These are phyloP conservation scores for Crucihimalaya himalaica DNA, from an alignment of 345 rosid species.

Conservation along the genomic window DNA sequence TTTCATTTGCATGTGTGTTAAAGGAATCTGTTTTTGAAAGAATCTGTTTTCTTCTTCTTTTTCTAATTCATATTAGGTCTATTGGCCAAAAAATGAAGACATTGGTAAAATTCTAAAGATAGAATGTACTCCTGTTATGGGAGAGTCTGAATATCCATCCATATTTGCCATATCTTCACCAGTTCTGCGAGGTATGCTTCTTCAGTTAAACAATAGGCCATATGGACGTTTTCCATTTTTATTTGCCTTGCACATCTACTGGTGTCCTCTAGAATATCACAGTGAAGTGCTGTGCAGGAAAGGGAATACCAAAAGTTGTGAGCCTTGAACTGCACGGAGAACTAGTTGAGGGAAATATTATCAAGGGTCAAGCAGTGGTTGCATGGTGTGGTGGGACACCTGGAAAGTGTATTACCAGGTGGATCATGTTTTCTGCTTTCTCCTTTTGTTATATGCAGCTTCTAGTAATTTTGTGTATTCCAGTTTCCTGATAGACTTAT, in stretches of 20 bases:
- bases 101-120: conserved; percentile 76
- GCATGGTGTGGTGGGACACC: conserved; percentile 99
- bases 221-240: conserved; percentile 11
- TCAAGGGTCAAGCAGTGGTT: conserved; percentile 75
- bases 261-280: conserved; percentile 25
- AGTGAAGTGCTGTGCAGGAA: conserved; percentile 52
- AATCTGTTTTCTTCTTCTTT: conserved; percentile 12
- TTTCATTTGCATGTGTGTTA: conserved; percentile 10
- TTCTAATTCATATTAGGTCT: conserved; percentile 51
- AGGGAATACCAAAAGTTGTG: conserved; percentile 88
- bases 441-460: conserved; percentile 21
- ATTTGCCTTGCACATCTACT: background rate
- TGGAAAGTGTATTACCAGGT: conserved; percentile 95
- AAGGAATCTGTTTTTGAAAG: conserved; percentile 16
- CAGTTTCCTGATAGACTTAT: conserved; percentile 5
- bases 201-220: conserved; percentile 10
- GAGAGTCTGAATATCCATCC: conserved; percentile 70
- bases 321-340: conserved; percentile 86
- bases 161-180: conserved; percentile 83
- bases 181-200: conserved; percentile 68
- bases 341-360: conserved; percentile 73
- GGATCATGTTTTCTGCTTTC: conserved; percentile 21
- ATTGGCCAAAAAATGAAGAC: conserved; percentile 91
- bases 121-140: conserved; percentile 70
- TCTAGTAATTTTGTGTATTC: background rate